Conservation (phyloP, 306 rosid genomes). For the Hippophae tibetana region DNA sequence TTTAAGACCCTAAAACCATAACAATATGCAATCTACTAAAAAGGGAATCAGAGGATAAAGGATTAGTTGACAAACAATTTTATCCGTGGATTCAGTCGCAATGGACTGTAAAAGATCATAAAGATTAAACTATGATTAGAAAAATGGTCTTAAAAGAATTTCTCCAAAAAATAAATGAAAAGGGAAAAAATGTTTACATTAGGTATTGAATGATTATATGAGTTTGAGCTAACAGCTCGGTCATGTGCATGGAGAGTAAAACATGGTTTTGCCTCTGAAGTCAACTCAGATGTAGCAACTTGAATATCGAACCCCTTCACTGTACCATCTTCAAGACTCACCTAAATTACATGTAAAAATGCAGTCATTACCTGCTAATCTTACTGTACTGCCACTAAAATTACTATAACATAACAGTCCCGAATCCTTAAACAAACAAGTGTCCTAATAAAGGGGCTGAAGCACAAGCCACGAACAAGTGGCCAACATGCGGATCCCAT, state of each 20-base stretch:
- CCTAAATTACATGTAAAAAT: conserved; percentile 35
- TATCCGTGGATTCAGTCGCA: conserved; percentile 82
- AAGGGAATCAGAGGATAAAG: not conserved
- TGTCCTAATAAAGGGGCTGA: conserved; percentile 1
- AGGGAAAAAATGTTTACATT: conserved; percentile 41
- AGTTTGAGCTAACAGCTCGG: conserved; percentile 59
- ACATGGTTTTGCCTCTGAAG: conserved; percentile 44
- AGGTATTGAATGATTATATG: conserved; percentile 57
- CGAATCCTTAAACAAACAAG: not conserved
- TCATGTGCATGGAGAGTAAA: conserved; percentile 93
- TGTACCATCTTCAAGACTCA: conserved; percentile 83
- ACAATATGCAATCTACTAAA: not conserved
- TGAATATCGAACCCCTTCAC: conserved; percentile 81
- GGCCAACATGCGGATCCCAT: conserved; percentile 84
- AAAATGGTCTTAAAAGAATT: conserved; percentile 11
- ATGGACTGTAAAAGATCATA: conserved; percentile 49
- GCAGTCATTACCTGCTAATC: not conserved
- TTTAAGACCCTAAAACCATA: conserved; percentile 3
- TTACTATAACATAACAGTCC: too few species aligned
- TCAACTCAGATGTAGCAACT: conserved; percentile 39
- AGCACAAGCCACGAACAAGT: conserved; percentile 69
- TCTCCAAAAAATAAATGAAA: not conserved
- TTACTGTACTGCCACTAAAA: not conserved
- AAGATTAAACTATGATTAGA: conserved; percentile 16
- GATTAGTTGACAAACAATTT: conserved; percentile 40